A percentile compares a stretch with the other conserved stretches of the same genome.
Conservation (phyloP, 2,329 filamentous ascomycete genomes). For the Talaromyces pinophilus region DNA sequence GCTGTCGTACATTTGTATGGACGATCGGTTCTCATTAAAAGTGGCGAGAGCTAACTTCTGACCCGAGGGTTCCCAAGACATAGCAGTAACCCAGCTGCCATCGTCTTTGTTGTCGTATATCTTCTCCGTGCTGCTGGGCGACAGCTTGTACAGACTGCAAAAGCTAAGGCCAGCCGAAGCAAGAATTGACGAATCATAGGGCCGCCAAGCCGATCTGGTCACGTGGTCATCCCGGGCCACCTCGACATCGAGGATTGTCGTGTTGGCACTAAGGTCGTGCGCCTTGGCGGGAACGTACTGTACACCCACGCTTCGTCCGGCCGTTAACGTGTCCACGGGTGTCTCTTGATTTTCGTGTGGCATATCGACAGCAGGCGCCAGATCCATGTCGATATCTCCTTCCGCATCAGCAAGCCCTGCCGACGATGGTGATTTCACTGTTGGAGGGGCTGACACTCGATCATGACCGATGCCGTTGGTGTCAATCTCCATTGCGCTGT, state of each 20-base stretch:
- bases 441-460: slow-evolving; percentile 27
- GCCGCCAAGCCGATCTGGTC: slow-evolving; percentile 47
- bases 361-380: slow-evolving; percentile 31
- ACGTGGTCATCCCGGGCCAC: slow-evolving; percentile 42
- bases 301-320: slow-evolving; percentile 49
- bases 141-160: slow-evolving; percentile 49
- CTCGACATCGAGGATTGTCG: slow-evolving; percentile 45
- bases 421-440: slow-evolving; percentile 28
- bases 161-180: slow-evolving; percentile 47
- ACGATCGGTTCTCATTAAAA: slow-evolving; percentile 45
- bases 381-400: slow-evolving; percentile 44
- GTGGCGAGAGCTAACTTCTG: slow-evolving; percentile 50
- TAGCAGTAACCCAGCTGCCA: slow-evolving; percentile 44
- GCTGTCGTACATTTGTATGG: slow-evolving; percentile 48
- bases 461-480: slow-evolving; percentile 37
- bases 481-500: slow-evolving; percentile 45
- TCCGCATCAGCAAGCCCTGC: slow-evolving; percentile 44
- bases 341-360: slow-evolving; percentile 6
- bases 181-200: slow-evolving; percentile 45
- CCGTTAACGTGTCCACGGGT: slow-evolving; percentile 43
- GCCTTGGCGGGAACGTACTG: slow-evolving; percentile 53
- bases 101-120: slow-evolving; percentile 39
- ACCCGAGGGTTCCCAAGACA: slow-evolving; percentile 50
- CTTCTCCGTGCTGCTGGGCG: slow-evolving; percentile 33
- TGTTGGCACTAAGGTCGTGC: slow-evolving; percentile 48